Percentiles rank a stretch among this genome's conserved stretches.
Conservation (phyloP, 108 stramenopile species). For the Pseudonitzschia delicatissima region DNA sequence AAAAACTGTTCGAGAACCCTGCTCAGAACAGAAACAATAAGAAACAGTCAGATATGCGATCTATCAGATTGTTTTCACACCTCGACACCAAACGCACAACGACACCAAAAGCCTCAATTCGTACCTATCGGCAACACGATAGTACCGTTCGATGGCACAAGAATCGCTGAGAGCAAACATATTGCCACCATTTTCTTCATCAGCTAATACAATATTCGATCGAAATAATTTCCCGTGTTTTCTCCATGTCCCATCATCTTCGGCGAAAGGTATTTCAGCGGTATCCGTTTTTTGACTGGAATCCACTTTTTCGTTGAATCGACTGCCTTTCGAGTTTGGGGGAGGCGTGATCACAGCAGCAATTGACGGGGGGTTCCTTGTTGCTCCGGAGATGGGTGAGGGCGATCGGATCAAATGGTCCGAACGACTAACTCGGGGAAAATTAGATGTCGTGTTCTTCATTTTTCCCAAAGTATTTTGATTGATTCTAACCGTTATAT, state of each 20-base stretch:
- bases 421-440: no score
- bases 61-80: background rate
- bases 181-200: conserved; percentile 36
- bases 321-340: background rate
- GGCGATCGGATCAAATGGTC: no score
- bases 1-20: conserved; percentile 52
- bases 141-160: conserved; percentile 40
- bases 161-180: conserved; percentile 29
- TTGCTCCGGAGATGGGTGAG: background rate
- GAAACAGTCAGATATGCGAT: background rate
- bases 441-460: no score
- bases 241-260: conserved; percentile 33
- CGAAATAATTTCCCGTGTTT: conserved; percentile 41
- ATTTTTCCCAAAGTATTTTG: no score
- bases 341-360: background rate
- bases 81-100: background rate
- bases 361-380: background rate
- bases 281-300: background rate
- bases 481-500: no score
- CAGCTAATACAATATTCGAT: conserved; percentile 27
- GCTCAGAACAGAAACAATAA: background rate
- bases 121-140: conserved; percentile 36
- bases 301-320: background rate
- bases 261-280: background rate
- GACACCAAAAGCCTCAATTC: background rate